These are phyloP conservation scores for Ananas comosus DNA, from an alignment of 176 grass and related monocot genomes.

Conservation along the genomic window DNA sequence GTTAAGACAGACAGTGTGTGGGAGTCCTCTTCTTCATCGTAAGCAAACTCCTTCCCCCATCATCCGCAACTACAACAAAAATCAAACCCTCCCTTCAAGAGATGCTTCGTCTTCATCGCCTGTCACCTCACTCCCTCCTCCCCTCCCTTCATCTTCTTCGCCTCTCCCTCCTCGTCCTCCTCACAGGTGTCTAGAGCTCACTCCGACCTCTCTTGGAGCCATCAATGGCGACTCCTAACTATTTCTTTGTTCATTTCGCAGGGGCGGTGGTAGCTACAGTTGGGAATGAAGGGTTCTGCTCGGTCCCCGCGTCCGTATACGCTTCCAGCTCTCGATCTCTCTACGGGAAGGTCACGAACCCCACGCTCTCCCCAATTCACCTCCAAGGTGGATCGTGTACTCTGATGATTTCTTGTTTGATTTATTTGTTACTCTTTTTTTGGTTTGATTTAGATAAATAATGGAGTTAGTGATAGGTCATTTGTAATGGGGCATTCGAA, in stretches of 20 bases:
- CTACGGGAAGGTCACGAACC: slow-evolving; percentile 79
- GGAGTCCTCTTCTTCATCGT: no score
- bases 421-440: not conserved
- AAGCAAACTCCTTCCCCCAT: no score
- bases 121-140: not conserved
- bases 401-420: not conserved
- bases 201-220: not conserved
- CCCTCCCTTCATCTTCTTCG: not conserved
- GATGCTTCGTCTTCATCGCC: not conserved
- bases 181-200: not conserved
- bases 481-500: not conserved
- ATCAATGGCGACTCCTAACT: not conserved
- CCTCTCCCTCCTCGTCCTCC: not conserved
- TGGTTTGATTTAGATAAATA: not conserved
- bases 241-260: not conserved
- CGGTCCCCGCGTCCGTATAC: slow-evolving; percentile 20
- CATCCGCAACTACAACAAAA: not conserved
- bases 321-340: slow-evolving; percentile 33
- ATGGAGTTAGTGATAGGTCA: not conserved
- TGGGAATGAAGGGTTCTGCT: slow-evolving; percentile 42
- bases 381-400: slow-evolving; percentile 38
- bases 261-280: not conserved
- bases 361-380: slow-evolving; percentile 55
- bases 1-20: no score
- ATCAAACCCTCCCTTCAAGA: not conserved